Percentiles rank a stretch among this genome's conserved stretches.
These are phyloP conservation scores for Collariella sp. DNA, from an alignment of 495 filamentous ascomycete genomes.

Conservation along the genomic window DNA sequence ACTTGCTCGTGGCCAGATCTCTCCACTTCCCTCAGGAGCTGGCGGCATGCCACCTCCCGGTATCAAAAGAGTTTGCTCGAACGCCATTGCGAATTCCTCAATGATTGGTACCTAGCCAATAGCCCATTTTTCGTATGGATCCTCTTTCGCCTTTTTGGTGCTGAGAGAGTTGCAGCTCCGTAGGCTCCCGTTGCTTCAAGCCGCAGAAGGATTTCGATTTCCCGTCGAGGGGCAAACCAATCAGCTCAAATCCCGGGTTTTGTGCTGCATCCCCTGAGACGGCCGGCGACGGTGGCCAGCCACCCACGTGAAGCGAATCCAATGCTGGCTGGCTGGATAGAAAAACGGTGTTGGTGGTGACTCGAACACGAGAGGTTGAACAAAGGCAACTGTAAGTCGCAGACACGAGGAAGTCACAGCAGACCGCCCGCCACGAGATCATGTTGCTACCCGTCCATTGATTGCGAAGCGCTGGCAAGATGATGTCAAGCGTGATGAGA, in stretches of 20 bases:
- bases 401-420: conserved; percentile 12
- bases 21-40: no score
- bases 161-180: neutral
- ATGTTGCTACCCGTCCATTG: conserved; percentile 7
- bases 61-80: neutral
- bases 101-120: neutral
- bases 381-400: neutral
- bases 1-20: no score
- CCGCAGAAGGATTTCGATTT: no score
- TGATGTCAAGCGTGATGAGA: no score
- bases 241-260: conserved; percentile 1
- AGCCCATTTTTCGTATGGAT: neutral
- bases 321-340: neutral
- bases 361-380: neutral
- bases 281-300: conserved; percentile 6
- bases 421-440: conserved; percentile 5
- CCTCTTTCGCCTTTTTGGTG: neutral
- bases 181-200: neutral
- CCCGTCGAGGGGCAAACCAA: conserved; percentile 3
- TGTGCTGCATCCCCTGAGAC: conserved; percentile 19
- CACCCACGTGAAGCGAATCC: neutral
- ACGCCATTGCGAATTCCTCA: neutral
- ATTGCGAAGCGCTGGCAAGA: no score
- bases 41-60: neutral
- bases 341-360: neutral